phyloP scores from a whole-genome alignment of 345 rosid genomes.

The Anastatica hierochuntica region DNA sequence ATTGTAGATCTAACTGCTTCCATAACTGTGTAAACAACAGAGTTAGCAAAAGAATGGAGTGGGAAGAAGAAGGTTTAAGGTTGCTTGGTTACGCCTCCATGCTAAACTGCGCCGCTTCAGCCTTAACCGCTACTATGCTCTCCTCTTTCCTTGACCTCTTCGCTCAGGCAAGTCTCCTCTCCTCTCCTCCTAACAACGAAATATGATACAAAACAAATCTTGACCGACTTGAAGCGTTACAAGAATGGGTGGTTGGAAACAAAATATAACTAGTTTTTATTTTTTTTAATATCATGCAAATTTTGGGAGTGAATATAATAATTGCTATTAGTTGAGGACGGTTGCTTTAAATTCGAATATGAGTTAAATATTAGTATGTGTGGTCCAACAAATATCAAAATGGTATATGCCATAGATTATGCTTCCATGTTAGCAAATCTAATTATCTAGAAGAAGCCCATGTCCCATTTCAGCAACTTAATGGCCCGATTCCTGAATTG shows the following conservation, averaged over 20 bases:
- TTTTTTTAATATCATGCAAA: neutral
- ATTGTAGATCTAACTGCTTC: neutral
- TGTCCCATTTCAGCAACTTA: neutral
- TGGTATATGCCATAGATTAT: slow-evolving; percentile 19
- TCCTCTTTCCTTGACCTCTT: slow-evolving; percentile 35
- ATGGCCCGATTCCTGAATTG: neutral
- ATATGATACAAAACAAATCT: neutral
- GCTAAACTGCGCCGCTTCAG: slow-evolving; percentile 48
- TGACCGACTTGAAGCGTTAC: slow-evolving; percentile 10
- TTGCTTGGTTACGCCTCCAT: neutral
- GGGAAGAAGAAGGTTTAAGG: slow-evolving; percentile 9
- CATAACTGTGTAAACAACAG: neutral
- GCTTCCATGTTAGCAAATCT: neutral
- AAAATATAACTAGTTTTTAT: neutral
- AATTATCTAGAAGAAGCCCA: slow-evolving; percentile 18
- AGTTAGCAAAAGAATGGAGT: slow-evolving; percentile 16
- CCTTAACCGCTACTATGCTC: slow-evolving; percentile 29
- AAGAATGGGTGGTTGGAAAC: slow-evolving; percentile 22
- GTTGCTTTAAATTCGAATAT: slow-evolving; percentile 7
- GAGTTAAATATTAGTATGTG: neutral
- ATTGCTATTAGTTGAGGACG: slow-evolving; percentile 17
- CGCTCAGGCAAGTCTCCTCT: slow-evolving; percentile 29
- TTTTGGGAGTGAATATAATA: slow-evolving; percentile 2
- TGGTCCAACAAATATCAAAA: slow-evolving; percentile 1
- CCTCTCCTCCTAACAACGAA: neutral